Base-by-base conservation (phyloP, 1,284 basidiomycete species). In the Xerocomus cyaneibrunnescens region DNA sequence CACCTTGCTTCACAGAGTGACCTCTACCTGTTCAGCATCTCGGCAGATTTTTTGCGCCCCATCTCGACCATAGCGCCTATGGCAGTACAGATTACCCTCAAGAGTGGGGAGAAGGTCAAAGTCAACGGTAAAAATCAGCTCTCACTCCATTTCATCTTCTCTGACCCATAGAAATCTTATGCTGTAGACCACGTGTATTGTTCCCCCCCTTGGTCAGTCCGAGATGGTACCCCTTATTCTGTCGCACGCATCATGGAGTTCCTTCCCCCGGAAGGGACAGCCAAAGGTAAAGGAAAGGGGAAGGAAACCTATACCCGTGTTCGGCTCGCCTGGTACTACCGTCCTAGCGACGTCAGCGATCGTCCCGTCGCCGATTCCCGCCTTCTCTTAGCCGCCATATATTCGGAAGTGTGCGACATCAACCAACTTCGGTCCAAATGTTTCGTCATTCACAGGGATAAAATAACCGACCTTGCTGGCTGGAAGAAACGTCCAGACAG, bases 211-310 rank as follows among this genome's bases (percentile, higher is more conserved):
- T 97, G 93, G 93, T 82, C 89, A 45, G 80, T 89, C 50, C 85
- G 94, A 51, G 92, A 95, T 65, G 92, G 94, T 66, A 89, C 92
- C 37, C 92, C 92, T 50, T 98, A 97, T 72, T 92, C 89, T 43
- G 85, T 98, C 45, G 94, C 90, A 43, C 86, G 94, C 58, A 93
- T 98, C 72, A 97, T 98, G 89, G 92, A 96, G 72, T 96, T 97
- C 65, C 78, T 97, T 34, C 87, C 89, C 39, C 85, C 89, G 31
- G 84, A 87, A 66, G 85, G 84, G 54, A 75, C 78, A 59, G 74
- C 79, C 57, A 79, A 76, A 64, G 77, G 75, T 41, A 75, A 76
- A 51, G 78, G 76, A 54, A 76, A 74, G 59, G 79, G 80, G 59
- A 81, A 84, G 65, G 82, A 86, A 70, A 73, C 79, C 36, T 81